Base-by-base conservation (phyloP, 495 filamentous ascomycete genomes). In the Hyphodiscus hymeniophilus region DNA sequence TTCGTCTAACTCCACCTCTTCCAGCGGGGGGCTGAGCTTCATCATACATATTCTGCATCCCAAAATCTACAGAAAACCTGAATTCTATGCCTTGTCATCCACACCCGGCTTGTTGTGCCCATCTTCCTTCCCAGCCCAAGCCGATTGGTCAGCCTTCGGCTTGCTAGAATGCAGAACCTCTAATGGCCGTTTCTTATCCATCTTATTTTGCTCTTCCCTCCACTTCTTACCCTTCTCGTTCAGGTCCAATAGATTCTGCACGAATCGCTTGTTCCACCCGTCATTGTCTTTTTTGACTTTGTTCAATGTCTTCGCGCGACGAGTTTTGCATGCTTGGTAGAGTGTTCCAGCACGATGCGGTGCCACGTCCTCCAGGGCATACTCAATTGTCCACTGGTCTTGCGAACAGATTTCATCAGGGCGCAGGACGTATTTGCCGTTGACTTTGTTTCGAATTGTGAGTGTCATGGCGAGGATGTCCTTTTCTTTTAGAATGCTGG, bases 331-430 rank as follows among this genome's bases (percentile, higher is more conserved):
- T 39, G 60, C 58, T 13, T 66, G 20, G 54, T 85, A 89, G 23
- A 80, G 56, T 0, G 20, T 61, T 20, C 62, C 54, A 2, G 73
- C 75, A 0, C 66, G 55, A 3, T 43, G 48, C 0, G 55, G 30
- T 1, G 45, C 3, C 3, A 75, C 59, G 57, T 92, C 84, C 36
- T 70, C 63, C 24, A 95, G 60, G 20, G 76, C 69, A 63, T 94
- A 95, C 46, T 94, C 80, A 32, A 96, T 65, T 0, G 64, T 62
- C 91, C 92, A 98, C 1, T 66, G 61, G 52, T 90, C 77, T 0
- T 51, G 11, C 12, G 64, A 38, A 0, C 24, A 52, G 34, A 94
- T 60, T 1, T 70, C 38, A 0, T 60, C 41, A 0, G 88, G 86
- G 1, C 89, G 79, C 1, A 63, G 48, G 7, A 89, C 80, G 43